phyloP scores from a whole-genome alignment of 148 eudicot genomes.

The Simmondsia chinensis region DNA sequence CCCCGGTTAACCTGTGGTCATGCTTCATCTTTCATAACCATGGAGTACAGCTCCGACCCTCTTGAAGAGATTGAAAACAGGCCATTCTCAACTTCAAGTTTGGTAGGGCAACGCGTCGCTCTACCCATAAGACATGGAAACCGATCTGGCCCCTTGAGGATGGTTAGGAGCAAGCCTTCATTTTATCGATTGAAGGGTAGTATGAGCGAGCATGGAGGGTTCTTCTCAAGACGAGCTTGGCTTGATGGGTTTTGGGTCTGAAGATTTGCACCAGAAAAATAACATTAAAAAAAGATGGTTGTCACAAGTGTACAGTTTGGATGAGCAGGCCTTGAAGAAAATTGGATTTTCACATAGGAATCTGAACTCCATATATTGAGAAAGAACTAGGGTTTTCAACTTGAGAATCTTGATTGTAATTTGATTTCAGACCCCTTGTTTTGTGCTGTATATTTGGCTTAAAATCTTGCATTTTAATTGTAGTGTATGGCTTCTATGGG shows the following conservation, averaged over 20 bases:
- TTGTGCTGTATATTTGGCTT: no score
- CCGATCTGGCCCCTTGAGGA: constrained; percentile 84
- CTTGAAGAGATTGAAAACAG: constrained; percentile 64
- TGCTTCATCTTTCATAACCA: constrained; percentile 77
- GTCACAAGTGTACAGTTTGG: constrained; percentile 47
- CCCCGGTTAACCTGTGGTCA: constrained; percentile 56
- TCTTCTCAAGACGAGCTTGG: constrained; percentile 38
- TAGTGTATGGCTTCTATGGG: no score
- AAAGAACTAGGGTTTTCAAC: constrained; percentile 21
- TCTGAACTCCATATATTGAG: constrained; percentile 21
- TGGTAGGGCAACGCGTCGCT: constrained; percentile 30
- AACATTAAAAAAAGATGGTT: constrained; percentile 8
- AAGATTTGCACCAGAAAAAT: constrained; percentile 7
- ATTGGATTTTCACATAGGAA: constrained; percentile 16
- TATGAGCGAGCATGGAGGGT: constrained; percentile 77
- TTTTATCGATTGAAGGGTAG: constrained; percentile 65
- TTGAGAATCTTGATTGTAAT: no score
- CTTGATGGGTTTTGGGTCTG: constrained; percentile 34
- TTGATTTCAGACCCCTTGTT: no score
- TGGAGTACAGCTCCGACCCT: constrained; percentile 90
- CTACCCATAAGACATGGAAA: constrained; percentile 67
- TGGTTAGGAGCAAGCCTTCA: constrained; percentile 49
- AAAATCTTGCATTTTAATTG: no score
- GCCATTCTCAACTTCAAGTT: constrained; percentile 58
- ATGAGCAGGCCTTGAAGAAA: constrained; percentile 21